Percentiles rank a stretch among this genome's conserved stretches.
Conservation (phyloP, 208 protist species). For the Trypanosoma melophagium region DNA sequence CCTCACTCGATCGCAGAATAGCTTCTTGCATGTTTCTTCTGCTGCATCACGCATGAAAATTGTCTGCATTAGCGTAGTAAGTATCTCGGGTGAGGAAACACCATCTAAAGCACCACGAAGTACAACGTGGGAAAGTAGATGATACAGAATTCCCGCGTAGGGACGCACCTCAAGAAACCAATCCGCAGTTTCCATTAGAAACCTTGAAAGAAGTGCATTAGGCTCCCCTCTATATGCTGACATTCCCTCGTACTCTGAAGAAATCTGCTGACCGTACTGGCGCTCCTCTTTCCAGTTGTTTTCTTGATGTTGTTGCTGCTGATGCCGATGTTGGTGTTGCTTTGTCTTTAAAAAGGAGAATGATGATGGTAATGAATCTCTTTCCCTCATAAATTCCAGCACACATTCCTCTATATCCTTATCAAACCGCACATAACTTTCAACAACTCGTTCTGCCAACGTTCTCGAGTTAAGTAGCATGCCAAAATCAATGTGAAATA, state of each 20-base stretch:
- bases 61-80: conserved; percentile 22
- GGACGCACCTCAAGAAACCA: conserved; percentile 70
- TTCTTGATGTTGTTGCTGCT: conserved; percentile 1
- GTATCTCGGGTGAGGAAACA: conserved; percentile 15
- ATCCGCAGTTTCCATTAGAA: conserved; percentile 60
- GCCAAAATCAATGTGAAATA: conserved; percentile 87
- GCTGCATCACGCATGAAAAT: conserved; percentile 27
- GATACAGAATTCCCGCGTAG: conserved; percentile 55
- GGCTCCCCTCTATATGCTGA: too few species aligned
- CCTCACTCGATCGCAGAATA: conserved; percentile 28
- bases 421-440: conserved; percentile 35
- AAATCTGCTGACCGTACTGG: too few species aligned
- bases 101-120: conserved; percentile 34
- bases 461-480: conserved; percentile 67
- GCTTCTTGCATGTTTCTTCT: conserved; percentile 27
- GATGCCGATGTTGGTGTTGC: not conserved
- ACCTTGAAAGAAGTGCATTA: conserved; percentile 27
- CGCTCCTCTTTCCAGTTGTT: not conserved
- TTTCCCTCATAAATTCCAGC: conserved; percentile 23
- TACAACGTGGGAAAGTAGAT: conserved; percentile 63
- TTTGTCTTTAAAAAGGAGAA: not conserved
- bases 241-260: too few species aligned
- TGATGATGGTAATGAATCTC: not conserved
- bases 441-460: conserved; percentile 39
- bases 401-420: conserved; percentile 33